Conservation (phyloP, 768 basidiomycete species). For the Nidularia pulvinata region DNA sequence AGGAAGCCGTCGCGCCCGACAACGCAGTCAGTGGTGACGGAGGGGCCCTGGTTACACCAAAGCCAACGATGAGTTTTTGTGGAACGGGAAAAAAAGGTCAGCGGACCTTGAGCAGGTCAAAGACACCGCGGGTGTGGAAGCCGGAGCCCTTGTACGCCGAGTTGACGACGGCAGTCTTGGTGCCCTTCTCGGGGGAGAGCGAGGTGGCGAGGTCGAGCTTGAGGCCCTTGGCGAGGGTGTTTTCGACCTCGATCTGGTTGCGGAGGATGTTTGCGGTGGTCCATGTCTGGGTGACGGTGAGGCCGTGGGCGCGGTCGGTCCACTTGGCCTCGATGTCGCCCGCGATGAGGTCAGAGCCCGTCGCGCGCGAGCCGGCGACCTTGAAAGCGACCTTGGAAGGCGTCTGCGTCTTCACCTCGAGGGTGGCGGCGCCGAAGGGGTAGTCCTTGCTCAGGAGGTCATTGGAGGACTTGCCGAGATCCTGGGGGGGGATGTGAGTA, state of each 20-base stretch:
- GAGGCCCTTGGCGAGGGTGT: conserved; percentile 96
- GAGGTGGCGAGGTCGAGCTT: conserved; percentile 90
- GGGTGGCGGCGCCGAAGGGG: conserved; percentile 67
- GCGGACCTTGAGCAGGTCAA: conserved; percentile 93
- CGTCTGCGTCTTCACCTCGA: conserved; percentile 90
- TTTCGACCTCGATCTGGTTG: conserved; percentile 92
- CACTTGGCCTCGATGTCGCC: conserved; percentile 98
- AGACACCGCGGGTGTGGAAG: conserved; percentile 85
- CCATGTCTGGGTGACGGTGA: conserved; percentile 96
- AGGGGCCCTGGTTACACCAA: conserved; percentile 73
- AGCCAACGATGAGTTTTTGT: background rate
- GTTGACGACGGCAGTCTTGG: conserved; percentile 82
- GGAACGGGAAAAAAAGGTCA: conserved; percentile 1
- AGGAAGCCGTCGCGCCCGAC: conserved; percentile 98
- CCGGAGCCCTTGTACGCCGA: conserved; percentile 95
- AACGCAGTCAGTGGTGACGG: conserved; percentile 95
- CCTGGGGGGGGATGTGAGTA: conserved; percentile 40
- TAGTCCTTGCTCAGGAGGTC: conserved; percentile 95
- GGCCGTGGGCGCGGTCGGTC: conserved; percentile 87
- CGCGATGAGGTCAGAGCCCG: conserved; percentile 68
- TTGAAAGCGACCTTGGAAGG: conserved; percentile 93
- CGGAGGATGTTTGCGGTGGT: conserved; percentile 93
- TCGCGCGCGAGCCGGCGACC: conserved; percentile 82
- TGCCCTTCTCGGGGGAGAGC: conserved; percentile 84
- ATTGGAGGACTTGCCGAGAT: conserved; percentile 96